Conservation (phyloP, 768 basidiomycete genomes). For the Porphyrellus cyaneotinctus region DNA sequence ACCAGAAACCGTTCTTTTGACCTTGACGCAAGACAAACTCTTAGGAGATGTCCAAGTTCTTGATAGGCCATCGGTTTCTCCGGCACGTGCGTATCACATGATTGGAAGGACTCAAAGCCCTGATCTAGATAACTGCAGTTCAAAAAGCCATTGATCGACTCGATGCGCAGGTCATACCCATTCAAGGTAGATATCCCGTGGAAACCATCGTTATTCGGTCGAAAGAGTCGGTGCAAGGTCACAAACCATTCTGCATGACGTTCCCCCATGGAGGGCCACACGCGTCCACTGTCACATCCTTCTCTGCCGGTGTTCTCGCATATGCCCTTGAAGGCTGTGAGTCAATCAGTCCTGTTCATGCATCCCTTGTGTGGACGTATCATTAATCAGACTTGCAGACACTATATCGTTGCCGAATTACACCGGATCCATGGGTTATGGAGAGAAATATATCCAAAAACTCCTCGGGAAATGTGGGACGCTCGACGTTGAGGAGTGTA, state of each 20-base stretch:
- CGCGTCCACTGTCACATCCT: conserved; percentile 43
- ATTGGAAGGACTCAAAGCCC: neutral
- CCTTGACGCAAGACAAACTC: conserved; percentile 25
- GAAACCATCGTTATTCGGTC: conserved; percentile 53
- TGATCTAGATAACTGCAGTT: conserved; percentile 32
- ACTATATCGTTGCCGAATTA: conserved; percentile 62
- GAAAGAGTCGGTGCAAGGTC: conserved; percentile 12
- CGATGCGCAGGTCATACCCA: conserved; percentile 40
- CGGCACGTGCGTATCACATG: conserved; percentile 33
- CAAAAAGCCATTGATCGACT: conserved; percentile 39
- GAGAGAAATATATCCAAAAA: conserved; percentile 52
- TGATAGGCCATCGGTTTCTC: conserved; percentile 38
- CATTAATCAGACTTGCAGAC: conserved; percentile 33
- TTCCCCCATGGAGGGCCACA: conserved; percentile 66
- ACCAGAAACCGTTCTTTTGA: conserved; percentile 47
- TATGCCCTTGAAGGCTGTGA: conserved; percentile 60
- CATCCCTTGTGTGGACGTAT: neutral
- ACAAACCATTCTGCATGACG: conserved; percentile 44
- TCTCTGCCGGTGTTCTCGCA: conserved; percentile 40
- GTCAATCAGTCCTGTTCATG: conserved; percentile 12
- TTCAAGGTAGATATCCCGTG: conserved; percentile 46
- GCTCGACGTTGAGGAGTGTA: conserved; percentile 64
- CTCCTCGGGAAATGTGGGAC: conserved; percentile 58
- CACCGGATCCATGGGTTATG: conserved; percentile 63
- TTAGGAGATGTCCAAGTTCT: conserved; percentile 37